A percentile compares a stretch with the other conserved stretches of the same genome.
Evolutionary conservation across 306 rosid species (phyloP).

Genomic region (Oemleria cerasiformis): DNA sequence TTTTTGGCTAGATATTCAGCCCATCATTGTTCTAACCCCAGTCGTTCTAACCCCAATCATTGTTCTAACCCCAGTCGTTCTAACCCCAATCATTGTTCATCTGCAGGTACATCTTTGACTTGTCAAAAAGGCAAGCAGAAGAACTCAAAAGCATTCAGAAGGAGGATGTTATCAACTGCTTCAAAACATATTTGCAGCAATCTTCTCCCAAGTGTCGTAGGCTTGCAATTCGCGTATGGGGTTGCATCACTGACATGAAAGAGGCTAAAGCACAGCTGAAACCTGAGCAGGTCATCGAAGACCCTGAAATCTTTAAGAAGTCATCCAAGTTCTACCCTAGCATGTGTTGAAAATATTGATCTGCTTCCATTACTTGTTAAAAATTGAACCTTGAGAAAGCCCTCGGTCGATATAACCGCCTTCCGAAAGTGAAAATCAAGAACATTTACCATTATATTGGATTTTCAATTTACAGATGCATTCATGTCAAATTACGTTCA

Average conservation of each 20-base stretch:
- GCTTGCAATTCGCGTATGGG: slow-evolving; percentile 78
- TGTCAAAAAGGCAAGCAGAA: slow-evolving; percentile 73
- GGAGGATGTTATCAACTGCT: slow-evolving; percentile 71
- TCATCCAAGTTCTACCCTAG: slow-evolving; percentile 63
- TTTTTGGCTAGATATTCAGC: neutral
- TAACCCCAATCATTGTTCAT: slow-evolving; percentile 18
- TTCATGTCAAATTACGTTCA: neutral
- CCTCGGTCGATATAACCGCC: neutral
- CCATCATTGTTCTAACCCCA: slow-evolving; percentile 2
- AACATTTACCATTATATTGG: neutral
- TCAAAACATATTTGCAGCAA: slow-evolving; percentile 54
- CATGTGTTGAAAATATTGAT: slow-evolving; percentile 36
- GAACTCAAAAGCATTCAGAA: slow-evolving; percentile 56
- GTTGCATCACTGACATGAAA: slow-evolving; percentile 66
- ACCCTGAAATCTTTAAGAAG: slow-evolving; percentile 57
- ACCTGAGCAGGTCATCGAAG: slow-evolving; percentile 48
- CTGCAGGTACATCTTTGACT: slow-evolving; percentile 77
- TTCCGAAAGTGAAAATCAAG: neutral
- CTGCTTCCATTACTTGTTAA: slow-evolving; percentile 7
- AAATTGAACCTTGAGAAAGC: neutral
- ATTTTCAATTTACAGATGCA: neutral
- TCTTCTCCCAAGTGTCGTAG: slow-evolving; percentile 75
- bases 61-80: slow-evolving; percentile 11
- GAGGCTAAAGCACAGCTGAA: slow-evolving; percentile 40
- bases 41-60: slow-evolving; percentile 15